A percentile compares a stretch with the other conserved stretches of the same genome.
Conservation (phyloP, 306 rosid genomes). For the Malus orientalis region DNA sequence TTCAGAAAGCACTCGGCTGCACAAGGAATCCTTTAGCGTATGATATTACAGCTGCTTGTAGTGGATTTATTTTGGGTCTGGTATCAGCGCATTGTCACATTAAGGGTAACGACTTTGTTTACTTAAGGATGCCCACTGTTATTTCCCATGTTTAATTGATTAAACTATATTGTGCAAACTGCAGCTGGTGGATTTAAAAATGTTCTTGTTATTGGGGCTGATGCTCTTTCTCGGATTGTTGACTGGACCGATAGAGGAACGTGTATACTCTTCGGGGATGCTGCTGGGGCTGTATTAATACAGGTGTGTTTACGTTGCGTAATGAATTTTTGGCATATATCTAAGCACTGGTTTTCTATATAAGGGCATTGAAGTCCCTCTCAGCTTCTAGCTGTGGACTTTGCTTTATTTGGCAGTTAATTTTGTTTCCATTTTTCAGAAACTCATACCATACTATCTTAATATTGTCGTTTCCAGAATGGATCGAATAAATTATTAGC, state of each 20-base stretch:
- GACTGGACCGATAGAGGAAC: conserved; percentile 95
- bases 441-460: background rate
- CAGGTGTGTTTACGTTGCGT: conserved; percentile 40
- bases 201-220: conserved; percentile 91
- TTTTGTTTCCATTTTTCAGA: background rate
- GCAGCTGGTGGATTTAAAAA: conserved; percentile 86
- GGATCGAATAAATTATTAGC: background rate
- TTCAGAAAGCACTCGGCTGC: conserved; percentile 82
- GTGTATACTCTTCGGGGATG: conserved; percentile 96
- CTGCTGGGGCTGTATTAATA: conserved; percentile 91
- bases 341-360: background rate
- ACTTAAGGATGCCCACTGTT: conserved; percentile 6
- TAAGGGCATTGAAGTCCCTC: background rate
- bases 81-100: conserved; percentile 90
- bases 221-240: conserved; percentile 84
- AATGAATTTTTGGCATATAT: background rate
- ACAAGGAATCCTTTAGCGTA: conserved; percentile 66
- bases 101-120: conserved; percentile 57
- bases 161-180: conserved; percentile 17
- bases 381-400: background rate
- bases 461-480: background rate
- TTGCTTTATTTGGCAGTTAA: background rate
- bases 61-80: conserved; percentile 86
- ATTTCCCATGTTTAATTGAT: conserved; percentile 12
- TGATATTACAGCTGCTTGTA: conserved; percentile 98